phyloP scores from a whole-genome alignment of 345 rosid genomes.

The Eucalyptus erythrocorys region DNA sequence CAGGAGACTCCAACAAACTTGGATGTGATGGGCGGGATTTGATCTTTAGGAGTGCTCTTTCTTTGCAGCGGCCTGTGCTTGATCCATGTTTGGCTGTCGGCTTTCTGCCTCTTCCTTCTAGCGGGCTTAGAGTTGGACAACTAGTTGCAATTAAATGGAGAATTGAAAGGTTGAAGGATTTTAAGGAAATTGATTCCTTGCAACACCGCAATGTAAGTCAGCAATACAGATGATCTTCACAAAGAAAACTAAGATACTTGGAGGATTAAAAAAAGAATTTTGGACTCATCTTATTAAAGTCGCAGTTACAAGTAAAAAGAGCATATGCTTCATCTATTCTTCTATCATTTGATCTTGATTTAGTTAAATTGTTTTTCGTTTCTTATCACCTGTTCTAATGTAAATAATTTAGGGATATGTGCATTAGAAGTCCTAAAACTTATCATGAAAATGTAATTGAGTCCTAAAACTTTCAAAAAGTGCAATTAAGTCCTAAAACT shows the following conservation, averaged over 20 bases:
- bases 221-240: neutral
- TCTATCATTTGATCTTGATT: neutral
- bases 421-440: no score
- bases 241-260: neutral
- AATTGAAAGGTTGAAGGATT: conserved; percentile 74
- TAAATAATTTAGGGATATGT: neutral
- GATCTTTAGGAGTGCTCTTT: conserved; percentile 71
- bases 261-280: neutral
- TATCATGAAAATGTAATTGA: no score
- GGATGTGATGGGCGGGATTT: conserved; percentile 33
- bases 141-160: conserved; percentile 84
- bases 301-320: neutral
- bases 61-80: conserved; percentile 82
- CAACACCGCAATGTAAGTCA: conserved; percentile 30
- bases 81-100: conserved; percentile 92
- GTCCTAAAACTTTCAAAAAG: no score
- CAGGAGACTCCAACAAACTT: conserved; percentile 13
- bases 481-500: no score
- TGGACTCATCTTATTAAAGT: neutral
- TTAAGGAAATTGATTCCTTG: conserved; percentile 18
- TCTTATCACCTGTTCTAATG: neutral
- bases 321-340: neutral
- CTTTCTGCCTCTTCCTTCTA: conserved; percentile 75
- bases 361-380: neutral
- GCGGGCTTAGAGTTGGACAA: conserved; percentile 82